Base-by-base conservation (phyloP, 768 basidiomycete species). In the Glaciozyma antarctica region DNA sequence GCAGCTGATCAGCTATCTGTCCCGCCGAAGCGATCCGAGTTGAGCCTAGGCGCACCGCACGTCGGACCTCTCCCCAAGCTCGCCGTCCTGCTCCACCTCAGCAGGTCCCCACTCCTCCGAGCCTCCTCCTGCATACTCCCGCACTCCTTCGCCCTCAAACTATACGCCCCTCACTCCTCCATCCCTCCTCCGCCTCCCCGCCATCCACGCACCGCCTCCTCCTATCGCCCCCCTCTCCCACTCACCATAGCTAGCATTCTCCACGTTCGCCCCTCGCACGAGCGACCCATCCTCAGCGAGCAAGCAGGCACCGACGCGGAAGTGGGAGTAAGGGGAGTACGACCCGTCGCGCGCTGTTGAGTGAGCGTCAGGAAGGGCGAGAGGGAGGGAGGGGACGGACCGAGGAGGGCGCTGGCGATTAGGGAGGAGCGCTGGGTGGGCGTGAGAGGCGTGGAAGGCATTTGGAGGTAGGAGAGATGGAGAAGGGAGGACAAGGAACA, bases 211-310 rank as follows among this genome's bases (percentile, higher is more conserved):
- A n/a, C 32, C 22, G 17, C 1, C 24, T 28, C 51, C 51, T 12
- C 28, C 28, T 24, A 21, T 32, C 34, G 9, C 55, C 30, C 19
- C 17, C 34, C 22, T 8, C 43, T 5, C 38, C 8, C 24, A 70
- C 76, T 30, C 24, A 92, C 93, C 91, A 72, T 90, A 89, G 0
- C 88, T 87, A 0, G 90, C 91, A 72, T 95, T 97, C 79, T 99
- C 95, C 66, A 98, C 82, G 75, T 95, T 97, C 38, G 87, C 86
- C 8, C 94, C 92, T 66, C 83, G 86, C 65, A 94, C 83, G 26
- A 94, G 82, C 13, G 79, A 76, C 19, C 88, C 89, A 49, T 86
- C 83, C 0, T 81, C 74, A 3, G 85, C 79, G 22, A 97, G 77
- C 16, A 97, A 77, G 2, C 91, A 88, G 0, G 92, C 93, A 0